Conservation (phyloP, 345 rosid species). For the Eucalyptus guilfoylei region DNA sequence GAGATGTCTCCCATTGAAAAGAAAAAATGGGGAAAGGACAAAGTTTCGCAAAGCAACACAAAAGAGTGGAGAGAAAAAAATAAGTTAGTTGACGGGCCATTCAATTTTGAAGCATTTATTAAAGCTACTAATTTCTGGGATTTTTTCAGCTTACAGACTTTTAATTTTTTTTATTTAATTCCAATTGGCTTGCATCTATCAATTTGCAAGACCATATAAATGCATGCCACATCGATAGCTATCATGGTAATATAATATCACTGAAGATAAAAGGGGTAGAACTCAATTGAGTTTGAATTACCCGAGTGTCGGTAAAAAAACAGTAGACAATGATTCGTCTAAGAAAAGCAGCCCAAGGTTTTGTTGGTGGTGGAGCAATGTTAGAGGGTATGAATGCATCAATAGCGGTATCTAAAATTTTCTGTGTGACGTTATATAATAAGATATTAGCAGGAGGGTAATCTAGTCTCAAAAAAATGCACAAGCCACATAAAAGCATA, state of each 20-base stretch:
- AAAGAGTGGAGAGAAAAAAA: neutral
- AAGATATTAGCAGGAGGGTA: neutral
- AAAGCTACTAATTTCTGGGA: neutral
- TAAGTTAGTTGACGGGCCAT: neutral
- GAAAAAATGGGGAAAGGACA: neutral
- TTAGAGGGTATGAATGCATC: neutral
- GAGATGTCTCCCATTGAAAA: neutral
- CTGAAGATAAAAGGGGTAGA: neutral
- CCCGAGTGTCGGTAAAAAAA: rapidly evolving
- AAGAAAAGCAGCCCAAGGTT: neutral
- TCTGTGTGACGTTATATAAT: too few species aligned
- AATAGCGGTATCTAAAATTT: neutral
- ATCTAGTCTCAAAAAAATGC: neutral
- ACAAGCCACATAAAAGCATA: rapidly evolving
- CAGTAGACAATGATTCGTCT: neutral
- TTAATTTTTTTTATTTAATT: neutral
- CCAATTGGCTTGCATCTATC: neutral
- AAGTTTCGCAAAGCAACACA: neutral
- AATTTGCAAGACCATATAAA: neutral
- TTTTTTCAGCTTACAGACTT: neutral
- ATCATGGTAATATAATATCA: neutral
- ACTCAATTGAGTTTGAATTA: neutral
- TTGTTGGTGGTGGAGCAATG: neutral
- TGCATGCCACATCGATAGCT: neutral
- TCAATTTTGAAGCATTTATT: neutral